Base-by-base conservation (phyloP, 176 grass and related monocot genomes). In the Poa pratensis region DNA sequence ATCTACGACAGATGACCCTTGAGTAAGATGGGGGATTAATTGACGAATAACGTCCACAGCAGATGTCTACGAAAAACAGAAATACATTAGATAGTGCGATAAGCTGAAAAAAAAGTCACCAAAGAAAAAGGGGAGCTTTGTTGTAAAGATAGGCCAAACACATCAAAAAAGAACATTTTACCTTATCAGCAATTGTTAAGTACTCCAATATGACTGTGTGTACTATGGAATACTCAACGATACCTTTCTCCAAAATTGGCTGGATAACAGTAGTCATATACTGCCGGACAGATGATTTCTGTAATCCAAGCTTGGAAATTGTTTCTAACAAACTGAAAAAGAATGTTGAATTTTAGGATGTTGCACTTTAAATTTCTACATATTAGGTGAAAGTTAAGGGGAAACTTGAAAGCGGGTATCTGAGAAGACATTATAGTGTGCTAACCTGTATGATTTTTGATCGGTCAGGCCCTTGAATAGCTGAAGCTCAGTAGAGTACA, bases 121-220 rank as follows among this genome's bases (percentile, higher is more conserved):
- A 3, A 46, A 46, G 3, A 13, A 57, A 27, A 70, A 20, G 55
- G 55, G 34, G 4, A 66, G 7, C 13, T 64, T 42, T 76, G 27
- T n/a, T 16, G 26, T 65, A 49, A 78, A 85, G 8, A 81, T 59
- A 65, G 34, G 62, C 9, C 69, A 49, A 50, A 45, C 24, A 37
- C 1, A 39, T 30, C 32, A 68, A 76, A 51, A 52, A 52, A 69
- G 37, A 18, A 67, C 10, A 34, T 78, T 78, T 46, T 91, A 98
- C 96, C 96, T 94, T 95, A 74, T 98, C 96, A 50, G 96, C 96
- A 35, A 98, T 98, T 85, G 93, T 92, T 42, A 98, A 89, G 77
- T 95, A 98, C 59, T 98, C 96, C 43, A 95, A 37, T 67, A 98
- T 78, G 46, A 77, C 75, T 1, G 76, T 95, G 91, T 95, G 93